Conservation (phyloP, 2,329 filamentous ascomycete species). For the Diaporthe velutina region DNA sequence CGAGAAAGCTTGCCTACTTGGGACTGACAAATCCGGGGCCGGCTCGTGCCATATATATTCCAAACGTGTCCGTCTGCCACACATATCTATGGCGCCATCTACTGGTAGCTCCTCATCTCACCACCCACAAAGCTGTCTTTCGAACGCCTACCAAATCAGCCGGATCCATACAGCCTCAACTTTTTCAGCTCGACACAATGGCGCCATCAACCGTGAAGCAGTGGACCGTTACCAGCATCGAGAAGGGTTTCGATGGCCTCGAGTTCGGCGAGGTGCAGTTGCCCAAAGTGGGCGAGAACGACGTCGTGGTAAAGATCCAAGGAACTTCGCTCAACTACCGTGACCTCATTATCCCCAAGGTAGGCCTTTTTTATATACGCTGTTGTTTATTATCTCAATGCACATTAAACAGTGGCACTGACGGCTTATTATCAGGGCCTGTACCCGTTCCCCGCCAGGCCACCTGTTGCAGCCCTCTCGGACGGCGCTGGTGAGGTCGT, state of each 20-base stretch:
- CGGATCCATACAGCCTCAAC: background rate
- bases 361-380: slow-evolving; percentile 23
- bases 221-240: slow-evolving; percentile 66
- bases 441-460: slow-evolving; percentile 58
- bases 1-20: slow-evolving; percentile 33
- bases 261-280: slow-evolving; percentile 66
- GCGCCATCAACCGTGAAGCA: slow-evolving; percentile 60
- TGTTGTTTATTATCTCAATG: background rate
- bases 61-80: background rate
- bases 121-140: background rate
- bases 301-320: slow-evolving; percentile 77
- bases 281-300: slow-evolving; percentile 74
- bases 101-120: background rate
- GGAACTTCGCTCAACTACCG: slow-evolving; percentile 68
- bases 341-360: slow-evolving; percentile 63
- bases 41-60: slow-evolving; percentile 22
- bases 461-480: slow-evolving; percentile 63
- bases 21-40: slow-evolving; percentile 24
- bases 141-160: background rate
- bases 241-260: slow-evolving; percentile 72
- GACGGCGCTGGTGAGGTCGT: slow-evolving; percentile 68
- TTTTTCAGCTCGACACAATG: slow-evolving; percentile 34
- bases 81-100: background rate
- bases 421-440: slow-evolving; percentile 49
- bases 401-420: slow-evolving; percentile 26